These are phyloP conservation scores for Trametes elegans DNA, from an alignment of 768 basidiomycete species.

Conservation along the genomic window DNA sequence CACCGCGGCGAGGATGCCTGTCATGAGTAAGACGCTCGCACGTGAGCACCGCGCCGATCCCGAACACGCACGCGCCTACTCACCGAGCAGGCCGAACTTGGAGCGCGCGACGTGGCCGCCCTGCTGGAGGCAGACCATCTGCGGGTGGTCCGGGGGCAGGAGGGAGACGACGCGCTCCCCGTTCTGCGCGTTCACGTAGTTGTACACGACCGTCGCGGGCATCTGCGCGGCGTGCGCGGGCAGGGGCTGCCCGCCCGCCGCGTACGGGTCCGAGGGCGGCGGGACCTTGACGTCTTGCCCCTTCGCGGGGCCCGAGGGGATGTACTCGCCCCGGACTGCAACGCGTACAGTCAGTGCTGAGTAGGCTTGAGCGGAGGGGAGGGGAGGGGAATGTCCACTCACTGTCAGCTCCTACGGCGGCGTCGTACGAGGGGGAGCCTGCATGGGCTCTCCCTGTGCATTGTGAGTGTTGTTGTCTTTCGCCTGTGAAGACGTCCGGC, in stretches of 20 bases:
- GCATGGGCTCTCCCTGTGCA: constrained; percentile 10
- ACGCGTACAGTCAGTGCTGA: neutral
- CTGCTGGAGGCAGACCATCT: constrained; percentile 82
- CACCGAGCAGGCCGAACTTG: constrained; percentile 63
- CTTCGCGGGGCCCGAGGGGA: constrained; percentile 19
- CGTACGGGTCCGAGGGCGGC: constrained; percentile 1
- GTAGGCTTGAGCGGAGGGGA: too few species aligned
- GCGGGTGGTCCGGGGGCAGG: constrained; percentile 74
- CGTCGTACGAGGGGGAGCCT: constrained; percentile 33
- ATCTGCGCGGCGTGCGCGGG: constrained; percentile 23
- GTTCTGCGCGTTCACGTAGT: constrained; percentile 64
- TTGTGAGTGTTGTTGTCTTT: constrained; percentile 1
- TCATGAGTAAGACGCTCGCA: neutral
- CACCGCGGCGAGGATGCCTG: constrained; percentile 78
- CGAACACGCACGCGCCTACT: neutral
- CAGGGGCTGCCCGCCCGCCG: neutral
- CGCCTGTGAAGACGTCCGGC: neutral
- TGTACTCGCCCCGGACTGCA: constrained; percentile 21
- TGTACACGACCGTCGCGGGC: constrained; percentile 54
- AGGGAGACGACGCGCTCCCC: constrained; percentile 45
- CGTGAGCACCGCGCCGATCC: neutral
- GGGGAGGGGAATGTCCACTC: neutral
- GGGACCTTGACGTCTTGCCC: constrained; percentile 24
- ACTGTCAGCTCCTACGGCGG: constrained; percentile 19
- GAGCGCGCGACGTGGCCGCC: constrained; percentile 65